These are phyloP conservation scores for Beta corolliflora DNA, from an alignment of 179 eudicot genomes.

Conservation along the genomic window DNA sequence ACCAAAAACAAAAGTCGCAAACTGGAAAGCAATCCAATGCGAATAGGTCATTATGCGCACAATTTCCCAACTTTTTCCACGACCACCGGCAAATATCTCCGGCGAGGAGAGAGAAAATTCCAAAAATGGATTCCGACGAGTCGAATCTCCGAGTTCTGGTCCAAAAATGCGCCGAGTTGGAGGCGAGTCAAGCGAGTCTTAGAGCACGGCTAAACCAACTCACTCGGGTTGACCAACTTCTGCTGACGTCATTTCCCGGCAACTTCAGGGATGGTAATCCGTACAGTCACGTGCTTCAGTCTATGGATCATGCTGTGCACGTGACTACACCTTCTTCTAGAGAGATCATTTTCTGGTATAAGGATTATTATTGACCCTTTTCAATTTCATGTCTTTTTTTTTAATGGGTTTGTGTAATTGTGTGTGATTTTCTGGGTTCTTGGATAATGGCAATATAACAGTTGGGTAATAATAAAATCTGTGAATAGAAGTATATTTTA, in stretches of 20 bases:
- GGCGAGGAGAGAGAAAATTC: conserved; percentile 23
- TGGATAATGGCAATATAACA: conserved; percentile 25
- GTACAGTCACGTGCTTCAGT: conserved; percentile 60
- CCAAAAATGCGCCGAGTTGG: conserved; percentile 54
- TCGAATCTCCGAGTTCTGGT: conserved; percentile 31
- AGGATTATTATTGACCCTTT: neutral
- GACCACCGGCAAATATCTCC: conserved; percentile 19
- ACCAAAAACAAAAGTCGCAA: too few species aligned
- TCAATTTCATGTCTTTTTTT: neutral
- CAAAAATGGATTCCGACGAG: conserved; percentile 33
- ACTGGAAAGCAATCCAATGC: too few species aligned
- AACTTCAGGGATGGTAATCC: conserved; percentile 38
- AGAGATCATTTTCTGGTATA: conserved; percentile 69
- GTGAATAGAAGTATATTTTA: neutral
- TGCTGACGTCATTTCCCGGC: conserved; percentile 34
- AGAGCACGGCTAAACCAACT: conserved; percentile 35
- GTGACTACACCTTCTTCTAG: conserved; percentile 45
- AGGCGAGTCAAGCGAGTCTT: conserved; percentile 45
- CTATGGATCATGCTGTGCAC: conserved; percentile 66
- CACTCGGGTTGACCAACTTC: neutral
- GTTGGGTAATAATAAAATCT: neutral
- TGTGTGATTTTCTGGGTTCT: neutral
- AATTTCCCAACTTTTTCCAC: neutral
- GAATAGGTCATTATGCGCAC: conserved; percentile 21
- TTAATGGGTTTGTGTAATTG: neutral